Evolutionary conservation across 1,284 basidiomycete species (phyloP).

Genomic region (Ustilago sp.): DNA sequence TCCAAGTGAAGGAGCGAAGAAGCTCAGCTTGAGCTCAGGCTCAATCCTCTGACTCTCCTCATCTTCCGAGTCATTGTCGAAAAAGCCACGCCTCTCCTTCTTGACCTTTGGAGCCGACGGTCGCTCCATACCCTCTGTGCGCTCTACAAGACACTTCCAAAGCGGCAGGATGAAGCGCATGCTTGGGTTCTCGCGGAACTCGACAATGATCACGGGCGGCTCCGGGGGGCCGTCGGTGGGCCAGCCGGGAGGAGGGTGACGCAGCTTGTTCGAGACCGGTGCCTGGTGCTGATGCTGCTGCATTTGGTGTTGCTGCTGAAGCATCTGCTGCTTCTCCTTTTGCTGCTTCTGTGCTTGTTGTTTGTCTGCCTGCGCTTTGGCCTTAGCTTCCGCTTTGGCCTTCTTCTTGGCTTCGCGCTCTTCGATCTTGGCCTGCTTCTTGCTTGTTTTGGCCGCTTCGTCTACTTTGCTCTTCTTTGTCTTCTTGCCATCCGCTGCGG

Average conservation of each 20-base stretch:
- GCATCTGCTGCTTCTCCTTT: conserved; percentile 37
- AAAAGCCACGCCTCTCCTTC: conserved; percentile 51
- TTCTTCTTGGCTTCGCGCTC: conserved; percentile 55
- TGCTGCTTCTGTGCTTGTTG: conserved; percentile 39
- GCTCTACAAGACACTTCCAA: conserved; percentile 62
- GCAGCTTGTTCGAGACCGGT: conserved; percentile 36
- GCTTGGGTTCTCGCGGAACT: conserved; percentile 67
- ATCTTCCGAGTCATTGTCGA: conserved; percentile 53
- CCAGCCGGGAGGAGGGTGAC: conserved; percentile 54
- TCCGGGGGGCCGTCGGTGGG: conserved; percentile 50
- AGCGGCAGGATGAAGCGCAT: conserved; percentile 65
- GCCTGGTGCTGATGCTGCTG: conserved; percentile 27
- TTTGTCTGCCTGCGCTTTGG: conserved; percentile 42
- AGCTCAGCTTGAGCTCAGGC: conserved; percentile 55
- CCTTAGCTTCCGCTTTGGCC: conserved; percentile 54
- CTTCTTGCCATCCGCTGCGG: conserved; percentile 43
- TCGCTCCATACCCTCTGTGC: conserved; percentile 51
- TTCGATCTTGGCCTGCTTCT: conserved; percentile 55
- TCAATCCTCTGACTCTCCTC: conserved; percentile 44
- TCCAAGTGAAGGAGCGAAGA: conserved; percentile 59
- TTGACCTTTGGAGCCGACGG: conserved; percentile 46
- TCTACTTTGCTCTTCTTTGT: conserved; percentile 51
- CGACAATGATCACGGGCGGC: conserved; percentile 66
- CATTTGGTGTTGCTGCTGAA: conserved; percentile 27
- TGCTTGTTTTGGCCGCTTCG: conserved; percentile 43